Evolutionary conservation across 352 stramenopile genomes (phyloP).

Genomic region (Phytophthora vignae): DNA sequence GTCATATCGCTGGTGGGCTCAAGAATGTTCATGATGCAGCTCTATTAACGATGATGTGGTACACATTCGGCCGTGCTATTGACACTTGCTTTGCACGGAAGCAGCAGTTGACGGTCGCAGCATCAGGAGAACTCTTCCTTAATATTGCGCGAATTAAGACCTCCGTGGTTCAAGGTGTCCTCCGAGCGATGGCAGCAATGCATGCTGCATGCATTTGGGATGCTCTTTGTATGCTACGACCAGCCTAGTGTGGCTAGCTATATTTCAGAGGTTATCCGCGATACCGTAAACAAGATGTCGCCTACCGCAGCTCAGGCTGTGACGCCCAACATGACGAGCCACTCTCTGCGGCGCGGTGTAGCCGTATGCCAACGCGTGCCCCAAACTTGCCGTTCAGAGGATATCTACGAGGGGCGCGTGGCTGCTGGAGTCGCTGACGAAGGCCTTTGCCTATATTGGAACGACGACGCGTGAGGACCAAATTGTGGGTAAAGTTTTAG

Average conservation of each 20-base stretch:
- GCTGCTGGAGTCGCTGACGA: conserved; percentile 19
- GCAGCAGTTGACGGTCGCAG: conserved; percentile 5
- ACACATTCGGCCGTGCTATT: conserved; percentile 14
- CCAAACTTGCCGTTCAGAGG: conserved; percentile 30
- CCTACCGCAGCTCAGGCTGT: background rate
- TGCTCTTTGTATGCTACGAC: conserved; percentile 10
- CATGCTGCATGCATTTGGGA: conserved; percentile 20
- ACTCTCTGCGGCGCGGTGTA: conserved; percentile 13
- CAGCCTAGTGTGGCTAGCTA: conserved; percentile 18
- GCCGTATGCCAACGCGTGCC: conserved; percentile 4
- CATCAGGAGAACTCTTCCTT: background rate
- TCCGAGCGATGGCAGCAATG: conserved; percentile 22
- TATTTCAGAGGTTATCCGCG: conserved; percentile 13
- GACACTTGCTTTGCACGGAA: background rate
- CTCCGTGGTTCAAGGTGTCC: conserved; percentile 11
- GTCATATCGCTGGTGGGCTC: background rate
- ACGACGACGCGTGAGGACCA: conserved; percentile 30
- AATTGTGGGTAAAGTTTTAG: conserved; percentile 21
- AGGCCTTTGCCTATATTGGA: conserved; percentile 36
- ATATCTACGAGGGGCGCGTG: conserved; percentile 14
- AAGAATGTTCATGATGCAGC: background rate
- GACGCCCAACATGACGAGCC: conserved; percentile 8
- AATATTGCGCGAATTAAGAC: conserved; percentile 9
- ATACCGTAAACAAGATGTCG: background rate
- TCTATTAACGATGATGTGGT: conserved; percentile 6